Evolutionary conservation across 2,329 filamentous ascomycete species (phyloP), one percentile per base, ranked within the genome.

Genomic region (Colletotrichum sp.): DNA sequence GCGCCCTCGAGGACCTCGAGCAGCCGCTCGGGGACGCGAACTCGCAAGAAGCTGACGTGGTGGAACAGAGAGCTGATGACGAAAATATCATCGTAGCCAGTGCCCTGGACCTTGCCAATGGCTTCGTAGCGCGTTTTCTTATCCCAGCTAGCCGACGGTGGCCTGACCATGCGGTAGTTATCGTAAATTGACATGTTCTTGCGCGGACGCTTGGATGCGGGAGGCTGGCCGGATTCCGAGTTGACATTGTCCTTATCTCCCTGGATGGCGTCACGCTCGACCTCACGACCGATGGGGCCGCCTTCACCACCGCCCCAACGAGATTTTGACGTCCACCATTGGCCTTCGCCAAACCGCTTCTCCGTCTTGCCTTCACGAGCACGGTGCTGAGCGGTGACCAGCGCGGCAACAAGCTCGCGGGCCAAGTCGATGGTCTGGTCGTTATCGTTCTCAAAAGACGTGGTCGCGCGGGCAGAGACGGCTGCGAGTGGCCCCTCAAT

Each of bases 291-390:
- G 76, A 93, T 92, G 4, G 91, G 90, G 0, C 92, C 92, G 36
- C 92, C 92, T 10, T 88, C 80, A 4, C 91, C 91, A 62, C 92
- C 92, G 67, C 92, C 92, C 92, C 92, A 93, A 71, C 92, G 88
- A 38, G 86, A 89, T 78, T 87, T 88, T 9, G 86, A 88, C 1
- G 90, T 87, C 92, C 92, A 93, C 92, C 92, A 93, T 75, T 89
- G 84, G 21, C 86, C 89, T 69, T 91, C 87, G 3, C 91, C 92
- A 71, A 92, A 88, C 1, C 89, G 86, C 66, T 85, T 86, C 81
- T 93, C 92, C 0, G 82, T 82, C 72, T 87, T 89, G 36, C 90
- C 90, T 77, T 92, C 87, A 16, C 92, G 89, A 13, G 88, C 86
- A 21, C 92, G 89, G 76, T 93, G 91, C 80, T 94, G 92, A 0